A percentile compares a stretch with the other conserved stretches of the same genome.
These are phyloP conservation scores for Calonectria naviculata DNA, from an alignment of 2,329 filamentous ascomycete species.

Conservation along the genomic window DNA sequence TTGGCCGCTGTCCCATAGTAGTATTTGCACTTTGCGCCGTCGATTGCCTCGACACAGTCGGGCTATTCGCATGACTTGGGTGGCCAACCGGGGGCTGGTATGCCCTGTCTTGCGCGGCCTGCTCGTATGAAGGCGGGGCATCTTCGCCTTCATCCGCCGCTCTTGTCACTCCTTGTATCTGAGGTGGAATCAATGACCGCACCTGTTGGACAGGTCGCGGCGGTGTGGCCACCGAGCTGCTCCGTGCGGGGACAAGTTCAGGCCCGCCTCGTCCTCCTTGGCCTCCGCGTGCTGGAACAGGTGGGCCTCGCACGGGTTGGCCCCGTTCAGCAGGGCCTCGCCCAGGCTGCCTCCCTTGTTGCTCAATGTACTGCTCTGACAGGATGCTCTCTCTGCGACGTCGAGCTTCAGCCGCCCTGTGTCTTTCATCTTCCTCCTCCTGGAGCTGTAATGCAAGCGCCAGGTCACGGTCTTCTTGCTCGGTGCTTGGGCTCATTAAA, in stretches of 20 bases:
- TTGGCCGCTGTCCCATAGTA: slow-evolving; percentile 30
- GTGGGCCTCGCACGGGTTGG: slow-evolving; percentile 7
- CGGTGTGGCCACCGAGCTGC: slow-evolving; percentile 32
- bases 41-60: slow-evolving; percentile 33
- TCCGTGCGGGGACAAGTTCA: slow-evolving; percentile 36
- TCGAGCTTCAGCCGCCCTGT: slow-evolving; percentile 73
- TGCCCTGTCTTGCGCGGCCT: slow-evolving; percentile 62
- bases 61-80: slow-evolving; percentile 55
- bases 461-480: slow-evolving; percentile 87
- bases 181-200: slow-evolving; percentile 54
- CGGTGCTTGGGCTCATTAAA: slow-evolving; percentile 55
- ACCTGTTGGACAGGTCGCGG: slow-evolving; percentile 44
- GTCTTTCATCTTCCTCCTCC: slow-evolving; percentile 89
- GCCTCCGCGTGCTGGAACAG: slow-evolving; percentile 25
- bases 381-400: slow-evolving; percentile 74
- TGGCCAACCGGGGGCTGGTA: slow-evolving; percentile 65
- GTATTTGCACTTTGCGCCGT: slow-evolving; percentile 29
- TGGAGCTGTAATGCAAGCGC: slow-evolving; percentile 93
- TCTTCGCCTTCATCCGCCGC: slow-evolving; percentile 57
- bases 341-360: slow-evolving; percentile 60
- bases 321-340: slow-evolving; percentile 24
- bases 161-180: slow-evolving; percentile 50
- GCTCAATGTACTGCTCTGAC: slow-evolving; percentile 77
- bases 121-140: slow-evolving; percentile 68
- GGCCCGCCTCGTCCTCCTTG: slow-evolving; percentile 12